Conservation (phyloP, 1,139 yeast species). For the Magnusiomyces ingens region DNA sequence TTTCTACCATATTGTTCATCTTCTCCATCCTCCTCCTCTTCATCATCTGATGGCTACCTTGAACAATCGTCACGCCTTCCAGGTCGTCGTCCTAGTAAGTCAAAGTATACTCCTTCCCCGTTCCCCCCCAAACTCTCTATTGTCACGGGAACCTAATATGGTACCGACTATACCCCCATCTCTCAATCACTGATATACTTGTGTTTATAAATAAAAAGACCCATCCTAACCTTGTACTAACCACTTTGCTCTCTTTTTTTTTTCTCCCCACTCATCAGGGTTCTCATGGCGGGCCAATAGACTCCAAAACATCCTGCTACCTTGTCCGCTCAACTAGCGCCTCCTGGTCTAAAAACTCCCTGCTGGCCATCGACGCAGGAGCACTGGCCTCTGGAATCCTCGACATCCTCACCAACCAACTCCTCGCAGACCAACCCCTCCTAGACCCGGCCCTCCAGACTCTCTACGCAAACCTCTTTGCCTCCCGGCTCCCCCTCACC, state of each 20-base stretch:
- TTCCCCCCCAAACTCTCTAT: no score
- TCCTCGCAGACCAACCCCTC: slow-evolving; percentile 4
- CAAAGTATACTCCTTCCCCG: no score
- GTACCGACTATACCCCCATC: no score
- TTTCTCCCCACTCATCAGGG: slow-evolving; percentile 10
- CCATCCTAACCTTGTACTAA: no score
- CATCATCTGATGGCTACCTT: neutral
- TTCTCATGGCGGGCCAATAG: slow-evolving; percentile 27
- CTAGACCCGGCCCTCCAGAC: neutral
- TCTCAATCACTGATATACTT: no score
- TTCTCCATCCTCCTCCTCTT: neutral
- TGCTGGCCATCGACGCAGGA: slow-evolving; percentile 74
- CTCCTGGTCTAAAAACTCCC: slow-evolving; percentile 32
- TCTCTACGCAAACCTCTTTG: slow-evolving; percentile 8
- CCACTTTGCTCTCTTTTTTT: neutral
- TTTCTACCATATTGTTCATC: no score
- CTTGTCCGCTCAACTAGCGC: slow-evolving; percentile 51
- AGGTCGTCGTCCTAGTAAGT: slow-evolving; percentile 15
- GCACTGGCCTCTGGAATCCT: slow-evolving; percentile 55
- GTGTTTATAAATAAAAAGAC: no score
- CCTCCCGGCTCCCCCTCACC: slow-evolving; percentile 3
- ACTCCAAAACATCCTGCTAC: slow-evolving; percentile 36
- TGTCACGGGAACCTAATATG: no score
- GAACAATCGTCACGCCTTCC: slow-evolving; percentile 9
- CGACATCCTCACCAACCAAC: slow-evolving; percentile 39